Base-by-base conservation (phyloP, 2,329 filamentous ascomycete species). In the Graphilbum fragrans region DNA sequence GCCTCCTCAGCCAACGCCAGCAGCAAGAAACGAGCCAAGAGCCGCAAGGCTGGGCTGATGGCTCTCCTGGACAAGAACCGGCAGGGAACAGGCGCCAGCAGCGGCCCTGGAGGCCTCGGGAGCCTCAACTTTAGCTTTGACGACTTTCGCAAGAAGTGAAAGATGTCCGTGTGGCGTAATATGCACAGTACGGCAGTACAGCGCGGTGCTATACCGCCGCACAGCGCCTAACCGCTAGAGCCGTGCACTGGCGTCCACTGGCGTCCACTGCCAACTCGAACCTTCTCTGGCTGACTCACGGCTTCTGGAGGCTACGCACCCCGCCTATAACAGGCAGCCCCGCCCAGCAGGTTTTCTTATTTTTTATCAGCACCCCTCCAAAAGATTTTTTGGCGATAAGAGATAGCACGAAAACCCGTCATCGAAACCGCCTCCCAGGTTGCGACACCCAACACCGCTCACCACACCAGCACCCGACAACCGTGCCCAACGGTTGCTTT, bases 1-100 rank as follows among this genome's bases (percentile, higher is more conserved):
- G 45, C 50, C 45, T 18, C n/a, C n/a, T 63, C 66, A 2, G 60
- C 68, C 27, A 77, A 73, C 53, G 68, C 72, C 8, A 74, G 60
- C 58, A 80, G 73, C 60, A 80, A 76, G 59, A 80, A 80, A 60
- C 66, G 77, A 38, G 73, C 77, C 25, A 82, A 77, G 59, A 72
- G 63, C 46, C 66, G 77, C 45, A 83, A 81, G 57, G 72, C 74
- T 27, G 77, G 75, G 1, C 61, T 84, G n/a, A 74, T 80, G 54
- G 76, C 77, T 39, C 55, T 83, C 33, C 61, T 83, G n/a, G 67
- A 68, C 37, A 72, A 74, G 48, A 64, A 63, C 39, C 65, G 63
- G 52, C 51, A 61, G 4, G 35, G 23, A 20, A 25, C 38, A 5
- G 51, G 62, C 12, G 61, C 53, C 5, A 35, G 25, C 23, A 25